These are phyloP conservation scores for Nemania sp. DNA, from an alignment of 2,329 filamentous ascomycete species.

Conservation along the genomic window DNA sequence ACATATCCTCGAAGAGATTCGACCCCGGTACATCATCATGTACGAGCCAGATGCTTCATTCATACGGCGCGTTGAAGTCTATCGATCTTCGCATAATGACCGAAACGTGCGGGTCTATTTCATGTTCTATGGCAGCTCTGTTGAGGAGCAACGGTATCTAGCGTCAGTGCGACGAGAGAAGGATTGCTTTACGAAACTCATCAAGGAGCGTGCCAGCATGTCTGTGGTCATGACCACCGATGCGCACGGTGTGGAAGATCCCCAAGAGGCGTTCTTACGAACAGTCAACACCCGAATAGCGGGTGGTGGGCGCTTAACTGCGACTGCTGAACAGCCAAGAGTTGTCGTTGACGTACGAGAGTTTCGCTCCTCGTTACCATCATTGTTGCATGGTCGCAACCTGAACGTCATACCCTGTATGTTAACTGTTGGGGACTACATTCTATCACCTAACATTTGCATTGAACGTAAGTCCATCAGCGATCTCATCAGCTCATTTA, in stretches of 20 bases:
- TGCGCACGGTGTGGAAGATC: slow-evolving; percentile 76
- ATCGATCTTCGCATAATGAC: slow-evolving; percentile 92
- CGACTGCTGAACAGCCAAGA: slow-evolving; percentile 87
- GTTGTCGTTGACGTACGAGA: slow-evolving; percentile 97
- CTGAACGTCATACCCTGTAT: slow-evolving; percentile 94
- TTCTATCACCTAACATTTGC: slow-evolving; percentile 90
- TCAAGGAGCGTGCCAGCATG: slow-evolving; percentile 95
- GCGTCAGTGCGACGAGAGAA: slow-evolving; percentile 93
- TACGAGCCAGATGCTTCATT: slow-evolving; percentile 97
- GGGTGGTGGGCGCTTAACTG: slow-evolving; percentile 84
- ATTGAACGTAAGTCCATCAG: slow-evolving; percentile 94
- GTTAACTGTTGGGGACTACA: slow-evolving; percentile 96
- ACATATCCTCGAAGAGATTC: slow-evolving; percentile 93
- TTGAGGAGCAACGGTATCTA: slow-evolving; percentile 95
- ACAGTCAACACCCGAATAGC: slow-evolving; percentile 98
- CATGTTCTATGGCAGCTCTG: slow-evolving; percentile 93
- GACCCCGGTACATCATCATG: slow-evolving; percentile 96
- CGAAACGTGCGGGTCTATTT: slow-evolving; percentile 94
- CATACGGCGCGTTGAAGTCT: slow-evolving; percentile 93
- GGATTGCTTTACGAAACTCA: slow-evolving; percentile 93
- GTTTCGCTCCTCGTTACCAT: slow-evolving; percentile 92
- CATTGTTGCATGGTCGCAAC: slow-evolving; percentile 86
- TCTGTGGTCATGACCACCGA: slow-evolving; percentile 85
- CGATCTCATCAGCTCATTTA: slow-evolving; percentile 91
- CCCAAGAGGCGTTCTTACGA: slow-evolving; percentile 90